Evolutionary conservation across 495 filamentous ascomycete species (phyloP), one percentile per base, ranked within the genome.

Genomic region (Xeromyces bisporus): DNA sequence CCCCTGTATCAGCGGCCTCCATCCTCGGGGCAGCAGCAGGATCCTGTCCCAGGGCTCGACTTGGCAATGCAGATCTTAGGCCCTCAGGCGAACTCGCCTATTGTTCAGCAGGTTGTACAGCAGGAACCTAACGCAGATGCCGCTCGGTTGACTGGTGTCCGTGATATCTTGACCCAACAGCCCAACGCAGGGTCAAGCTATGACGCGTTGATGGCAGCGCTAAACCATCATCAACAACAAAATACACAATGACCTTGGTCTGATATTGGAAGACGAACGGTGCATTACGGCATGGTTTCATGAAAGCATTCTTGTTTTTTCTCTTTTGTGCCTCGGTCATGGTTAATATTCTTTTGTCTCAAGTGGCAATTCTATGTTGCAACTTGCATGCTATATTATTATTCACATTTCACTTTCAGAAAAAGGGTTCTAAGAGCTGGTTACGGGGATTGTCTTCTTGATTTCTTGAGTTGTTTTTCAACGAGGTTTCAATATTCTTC

Each of bases 51-150:
- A 18, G 71, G 68, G 10, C 57, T 66, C 41, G 49, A 47, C 16
- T 53, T 57, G 12, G 72, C 71, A 7, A 48, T 62, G 3, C 59
- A 71, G 26, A 64, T 80, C 0, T 57, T 83, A 1, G 77, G 77
- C 0, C 27, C 50, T 0, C 60, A 76, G 21, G 69, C 71, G 11
- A 51, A 56, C 13, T 64, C 70, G 7, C 73, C 75, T 1, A 73
- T 74, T 0, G 68, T 83, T 3, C 53, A 60, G n/a, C 71, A 80
- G 40, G 51, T 83, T 5, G 56, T 85, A 10, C 66, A 71, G 7
- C 71, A 78, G 31, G 73, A 72, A 1, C 69, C 68, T 4, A 62
- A 62, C 12, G 75, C 75, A 56, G 58, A 69, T 18, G 55, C 64
- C 9, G 50, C 53, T 2, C 77, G 84, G 44, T 71, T 81, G 57